These are phyloP conservation scores for Cladochytrium replicatum DNA, from an alignment of 192 early-diverging fungal species.

Conservation along the genomic window DNA sequence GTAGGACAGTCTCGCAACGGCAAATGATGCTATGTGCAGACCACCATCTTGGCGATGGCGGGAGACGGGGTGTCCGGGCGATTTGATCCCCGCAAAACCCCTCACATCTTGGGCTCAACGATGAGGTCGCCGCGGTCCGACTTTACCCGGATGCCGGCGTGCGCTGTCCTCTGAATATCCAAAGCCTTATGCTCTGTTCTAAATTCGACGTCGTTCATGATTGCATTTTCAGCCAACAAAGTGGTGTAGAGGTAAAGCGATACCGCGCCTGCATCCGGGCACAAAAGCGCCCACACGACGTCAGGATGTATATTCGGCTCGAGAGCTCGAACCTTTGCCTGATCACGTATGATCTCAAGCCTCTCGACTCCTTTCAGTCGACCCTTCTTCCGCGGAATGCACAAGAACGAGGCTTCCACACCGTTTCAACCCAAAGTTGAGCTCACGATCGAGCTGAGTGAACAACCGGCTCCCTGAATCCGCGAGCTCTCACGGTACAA, in stretches of 20 bases:
- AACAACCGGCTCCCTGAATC: constrained; percentile 28
- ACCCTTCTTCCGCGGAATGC: constrained; percentile 25
- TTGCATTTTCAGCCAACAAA: constrained; percentile 37
- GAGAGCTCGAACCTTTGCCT: too few species aligned
- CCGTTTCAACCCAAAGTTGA: constrained; percentile 36
- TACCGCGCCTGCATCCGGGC: constrained; percentile 24
- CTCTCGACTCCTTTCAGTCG: constrained; percentile 15
- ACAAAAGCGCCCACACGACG: constrained; percentile 24
- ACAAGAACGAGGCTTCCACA: constrained; percentile 32
- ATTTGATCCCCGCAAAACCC: constrained; percentile 38
- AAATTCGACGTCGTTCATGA: constrained; percentile 32
- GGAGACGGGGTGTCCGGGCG: constrained; percentile 32
- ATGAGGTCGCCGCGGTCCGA: constrained; percentile 34
- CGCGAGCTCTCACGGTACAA: constrained; percentile 15
- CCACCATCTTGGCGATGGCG: constrained; percentile 27
- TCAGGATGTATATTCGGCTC: constrained; percentile 30
- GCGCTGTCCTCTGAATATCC: constrained; percentile 26
- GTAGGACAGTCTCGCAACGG: constrained; percentile 34
- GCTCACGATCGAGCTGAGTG: constrained; percentile 19
- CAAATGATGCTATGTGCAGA: constrained; percentile 33
- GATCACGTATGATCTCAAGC: constrained; percentile 4
- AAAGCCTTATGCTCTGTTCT: constrained; percentile 23
- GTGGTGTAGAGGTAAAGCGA: constrained; percentile 41
- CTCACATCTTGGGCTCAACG: constrained; percentile 15
- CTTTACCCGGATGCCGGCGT: constrained; percentile 34